phyloP scores from a whole-genome alignment of 768 basidiomycete species.

The Xanthoconium stramineum region DNA sequence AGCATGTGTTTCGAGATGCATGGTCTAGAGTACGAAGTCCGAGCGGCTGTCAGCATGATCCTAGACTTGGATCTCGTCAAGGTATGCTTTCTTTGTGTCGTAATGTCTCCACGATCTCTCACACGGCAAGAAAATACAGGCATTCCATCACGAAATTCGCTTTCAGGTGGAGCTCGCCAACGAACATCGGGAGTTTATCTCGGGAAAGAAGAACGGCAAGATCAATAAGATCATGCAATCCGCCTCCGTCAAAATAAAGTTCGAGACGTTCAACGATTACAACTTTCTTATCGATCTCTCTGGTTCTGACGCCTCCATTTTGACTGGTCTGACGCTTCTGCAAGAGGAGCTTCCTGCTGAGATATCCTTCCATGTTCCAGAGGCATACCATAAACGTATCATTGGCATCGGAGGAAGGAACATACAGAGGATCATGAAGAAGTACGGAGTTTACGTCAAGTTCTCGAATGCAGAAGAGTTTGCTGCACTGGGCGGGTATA shows the following conservation, averaged over 20 bases:
- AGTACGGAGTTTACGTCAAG: conserved; percentile 99
- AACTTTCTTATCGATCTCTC: conserved; percentile 93
- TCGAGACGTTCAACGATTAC: conserved; percentile 96
- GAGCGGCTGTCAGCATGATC: conserved; percentile 79
- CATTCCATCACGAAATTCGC: conserved; percentile 95
- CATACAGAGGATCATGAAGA: conserved; percentile 99
- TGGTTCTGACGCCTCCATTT: conserved; percentile 76
- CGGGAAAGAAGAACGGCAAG: conserved; percentile 99
- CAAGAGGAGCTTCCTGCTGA: conserved; percentile 99
- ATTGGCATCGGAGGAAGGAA: conserved; percentile 97
- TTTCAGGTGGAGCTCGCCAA: conserved; percentile 98
- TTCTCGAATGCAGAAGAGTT: conserved; percentile 98
- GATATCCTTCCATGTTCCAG: conserved; percentile 97
- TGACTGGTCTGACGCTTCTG: conserved; percentile 83
- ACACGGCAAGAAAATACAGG: conserved; percentile 37
- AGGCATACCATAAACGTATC: conserved; percentile 97
- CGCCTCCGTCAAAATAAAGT: conserved; percentile 96
- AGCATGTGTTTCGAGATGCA: conserved; percentile 98
- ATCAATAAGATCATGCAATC: conserved; percentile 99
- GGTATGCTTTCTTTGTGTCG: conserved; percentile 39
- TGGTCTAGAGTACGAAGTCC: conserved; percentile 88
- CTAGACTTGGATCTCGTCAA: conserved; percentile 91
- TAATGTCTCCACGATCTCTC: background rate
- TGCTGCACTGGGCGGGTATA: conserved; percentile 89
- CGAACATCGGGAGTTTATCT: conserved; percentile 98